Conservation (phyloP, 2,329 filamentous ascomycete species). For the Paracoccidioides lutzii region DNA sequence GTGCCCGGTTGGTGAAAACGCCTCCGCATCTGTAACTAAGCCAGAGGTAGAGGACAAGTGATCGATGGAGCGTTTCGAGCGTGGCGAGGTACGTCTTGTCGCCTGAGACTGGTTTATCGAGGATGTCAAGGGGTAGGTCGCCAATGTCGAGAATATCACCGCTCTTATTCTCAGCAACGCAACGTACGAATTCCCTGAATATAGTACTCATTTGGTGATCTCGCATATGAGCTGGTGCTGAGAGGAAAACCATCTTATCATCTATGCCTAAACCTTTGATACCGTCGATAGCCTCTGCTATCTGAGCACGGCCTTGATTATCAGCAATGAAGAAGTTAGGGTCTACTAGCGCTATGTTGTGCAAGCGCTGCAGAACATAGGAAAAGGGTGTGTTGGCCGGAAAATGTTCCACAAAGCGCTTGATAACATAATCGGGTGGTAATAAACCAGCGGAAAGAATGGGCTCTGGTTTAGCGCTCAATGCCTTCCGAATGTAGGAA, state of each 20-base stretch:
- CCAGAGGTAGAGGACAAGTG: constrained; percentile 81
- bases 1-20: constrained; percentile 59
- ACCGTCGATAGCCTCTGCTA: constrained; percentile 63
- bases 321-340: constrained; percentile 58
- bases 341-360: constrained; percentile 53
- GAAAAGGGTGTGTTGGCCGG: constrained; percentile 67
- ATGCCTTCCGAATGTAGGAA: constrained; percentile 46
- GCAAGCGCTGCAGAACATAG: constrained; percentile 65
- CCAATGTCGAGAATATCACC: constrained; percentile 60
- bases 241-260: constrained; percentile 64
- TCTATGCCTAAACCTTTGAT: constrained; percentile 53
- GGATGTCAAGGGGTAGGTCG: constrained; percentile 56
- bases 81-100: constrained; percentile 47
- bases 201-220: constrained; percentile 33
- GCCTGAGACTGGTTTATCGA: constrained; percentile 44
- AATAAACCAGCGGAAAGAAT: constrained; percentile 60
- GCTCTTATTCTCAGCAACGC: constrained; percentile 53
- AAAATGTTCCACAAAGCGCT: constrained; percentile 70
- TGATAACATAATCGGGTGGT: constrained; percentile 56
- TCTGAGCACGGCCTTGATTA: constrained; percentile 47
- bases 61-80: constrained; percentile 69
- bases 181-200: constrained; percentile 52
- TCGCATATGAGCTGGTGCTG: constrained; percentile 52
- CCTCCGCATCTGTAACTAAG: constrained; percentile 78
- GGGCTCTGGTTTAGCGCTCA: constrained; percentile 50